Evolutionary conservation across 306 rosid species (phyloP), one percentile per base, ranked within the genome.

Genomic region (Castanea crenata): DNA sequence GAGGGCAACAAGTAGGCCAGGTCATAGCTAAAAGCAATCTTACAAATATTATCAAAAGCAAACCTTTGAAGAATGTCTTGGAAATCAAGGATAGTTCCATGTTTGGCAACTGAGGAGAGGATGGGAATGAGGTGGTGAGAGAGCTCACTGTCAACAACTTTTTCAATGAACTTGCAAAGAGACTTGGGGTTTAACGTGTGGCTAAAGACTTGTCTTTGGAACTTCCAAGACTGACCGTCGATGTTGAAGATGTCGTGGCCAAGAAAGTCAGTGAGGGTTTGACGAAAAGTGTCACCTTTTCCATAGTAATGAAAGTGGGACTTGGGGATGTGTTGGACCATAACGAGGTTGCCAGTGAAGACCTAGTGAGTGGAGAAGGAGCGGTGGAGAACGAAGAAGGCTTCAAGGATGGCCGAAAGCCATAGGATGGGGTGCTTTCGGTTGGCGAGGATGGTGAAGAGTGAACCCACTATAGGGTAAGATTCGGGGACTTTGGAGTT

Each of bases 1-100:
- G 92, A 88, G 1, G 93, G 92, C 13, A 80, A 74, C 20, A 93
- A 76, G 74, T 89, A 88, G 27, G 85, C 84, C 0, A 97, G 98
- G 29, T 93, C 93, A 57, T 74, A 87, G 1, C 96, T 96, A 35
- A 91, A 91, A 8, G 94, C 88, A 21, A 93, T 91, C 52, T 64
- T 82, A 64, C 94, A 86, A 3, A 93, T 87, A 70, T 90, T 93
- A 19, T 93, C 98, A 29, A 93, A 91, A 0, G 92, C 90, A 55
- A 93, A 93, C 6, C 97, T 85, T 23, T 91, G 94, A 56, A 93
- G 92, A 49, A 91, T 77, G 71, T 93, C 91, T 57, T 93, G 91
- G 25, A 91, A 81, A 74, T 91, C 88, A 1, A 79, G 63, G 51
- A 86, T 15, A 3, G 21, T 46, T 61, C 68, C 68, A 6, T 5